Conservation (phyloP, 2,329 filamentous ascomycete species). For the Cercospora sp. region DNA sequence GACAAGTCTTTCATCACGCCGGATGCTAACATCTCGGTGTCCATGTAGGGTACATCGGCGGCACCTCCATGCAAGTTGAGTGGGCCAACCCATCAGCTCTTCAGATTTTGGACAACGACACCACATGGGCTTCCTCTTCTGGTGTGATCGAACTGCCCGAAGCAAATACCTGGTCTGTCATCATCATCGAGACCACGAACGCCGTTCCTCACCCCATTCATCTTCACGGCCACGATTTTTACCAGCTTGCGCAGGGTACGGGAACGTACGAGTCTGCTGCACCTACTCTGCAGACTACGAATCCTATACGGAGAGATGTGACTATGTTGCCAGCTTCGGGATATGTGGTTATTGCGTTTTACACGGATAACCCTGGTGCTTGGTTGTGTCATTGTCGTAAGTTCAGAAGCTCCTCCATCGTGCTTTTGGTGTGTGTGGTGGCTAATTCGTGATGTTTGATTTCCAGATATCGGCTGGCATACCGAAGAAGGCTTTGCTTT, state of each 20-base stretch:
- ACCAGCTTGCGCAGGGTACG: slow-evolving; percentile 41
- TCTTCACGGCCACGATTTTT: slow-evolving; percentile 50
- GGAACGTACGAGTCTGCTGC: slow-evolving; percentile 39
- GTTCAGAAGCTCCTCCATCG: not conserved
- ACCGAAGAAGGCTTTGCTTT: slow-evolving; percentile 35
- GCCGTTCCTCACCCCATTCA: slow-evolving; percentile 42
- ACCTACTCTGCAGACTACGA: slow-evolving; percentile 36
- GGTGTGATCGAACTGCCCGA: slow-evolving; percentile 33
- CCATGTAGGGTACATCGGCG: slow-evolving; percentile 37
- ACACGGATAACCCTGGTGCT: slow-evolving; percentile 37
- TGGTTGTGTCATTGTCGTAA: slow-evolving; percentile 35
- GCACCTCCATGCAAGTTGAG: slow-evolving; percentile 42
- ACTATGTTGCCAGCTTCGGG: slow-evolving; percentile 37
- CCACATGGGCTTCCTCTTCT: slow-evolving; percentile 37
- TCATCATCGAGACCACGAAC: not conserved
- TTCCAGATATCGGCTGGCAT: slow-evolving; percentile 36
- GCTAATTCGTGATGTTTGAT: too few relatives aligned
- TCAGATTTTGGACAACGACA: slow-evolving; percentile 39
- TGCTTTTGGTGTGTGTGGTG: not conserved
- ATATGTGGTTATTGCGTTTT: slow-evolving; percentile 38
- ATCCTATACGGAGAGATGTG: slow-evolving; percentile 38
- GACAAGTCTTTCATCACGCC: too few relatives aligned
- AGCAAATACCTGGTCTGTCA: not conserved
- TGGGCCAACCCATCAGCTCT: slow-evolving; percentile 44
- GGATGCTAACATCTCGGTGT: slow-evolving; percentile 28